Evolutionary conservation across 441 rosid species (phyloP).

Genomic region (Aquilaria agallochum): DNA sequence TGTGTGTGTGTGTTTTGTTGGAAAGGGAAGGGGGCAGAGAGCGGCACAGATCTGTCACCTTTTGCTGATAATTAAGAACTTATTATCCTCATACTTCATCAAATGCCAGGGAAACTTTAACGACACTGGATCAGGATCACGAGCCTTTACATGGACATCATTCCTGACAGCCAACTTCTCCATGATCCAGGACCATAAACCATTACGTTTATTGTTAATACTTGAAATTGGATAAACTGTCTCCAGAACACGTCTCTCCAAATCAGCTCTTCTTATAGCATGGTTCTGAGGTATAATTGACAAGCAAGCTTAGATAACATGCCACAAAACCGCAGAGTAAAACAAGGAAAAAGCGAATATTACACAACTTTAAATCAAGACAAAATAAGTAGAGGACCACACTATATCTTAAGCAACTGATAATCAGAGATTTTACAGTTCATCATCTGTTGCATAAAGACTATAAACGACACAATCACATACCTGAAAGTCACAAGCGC

Average conservation of each 20-base stretch:
- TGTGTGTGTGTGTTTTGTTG: no score
- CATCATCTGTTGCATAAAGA: not conserved
- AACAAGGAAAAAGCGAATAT: not conserved
- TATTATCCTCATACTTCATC: constrained; percentile 46
- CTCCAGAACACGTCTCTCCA: constrained; percentile 75
- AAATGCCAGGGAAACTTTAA: constrained; percentile 89
- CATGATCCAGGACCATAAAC: constrained; percentile 69
- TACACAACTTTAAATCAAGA: not conserved
- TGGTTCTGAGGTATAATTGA: constrained; percentile 47
- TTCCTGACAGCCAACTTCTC: constrained; percentile 53
- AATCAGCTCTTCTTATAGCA: constrained; percentile 90
- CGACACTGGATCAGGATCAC: constrained; percentile 36
- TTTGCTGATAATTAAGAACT: constrained; percentile 47
- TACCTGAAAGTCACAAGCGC: constrained; percentile 71
- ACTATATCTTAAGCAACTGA: not conserved
- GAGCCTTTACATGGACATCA: constrained; percentile 38
- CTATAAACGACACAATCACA: constrained; percentile 11
- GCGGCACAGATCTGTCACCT: constrained; percentile 40
- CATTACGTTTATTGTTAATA: constrained; percentile 30
- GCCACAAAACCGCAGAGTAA: not conserved
- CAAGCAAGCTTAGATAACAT: constrained; percentile 1
- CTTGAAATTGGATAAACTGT: constrained; percentile 69
- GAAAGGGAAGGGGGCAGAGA: not conserved
- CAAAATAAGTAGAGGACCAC: not conserved
- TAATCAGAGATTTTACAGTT: constrained; percentile 3